phyloP scores from a whole-genome alignment of 1,284 basidiomycete genomes.

The Stereum hirsutum region DNA sequence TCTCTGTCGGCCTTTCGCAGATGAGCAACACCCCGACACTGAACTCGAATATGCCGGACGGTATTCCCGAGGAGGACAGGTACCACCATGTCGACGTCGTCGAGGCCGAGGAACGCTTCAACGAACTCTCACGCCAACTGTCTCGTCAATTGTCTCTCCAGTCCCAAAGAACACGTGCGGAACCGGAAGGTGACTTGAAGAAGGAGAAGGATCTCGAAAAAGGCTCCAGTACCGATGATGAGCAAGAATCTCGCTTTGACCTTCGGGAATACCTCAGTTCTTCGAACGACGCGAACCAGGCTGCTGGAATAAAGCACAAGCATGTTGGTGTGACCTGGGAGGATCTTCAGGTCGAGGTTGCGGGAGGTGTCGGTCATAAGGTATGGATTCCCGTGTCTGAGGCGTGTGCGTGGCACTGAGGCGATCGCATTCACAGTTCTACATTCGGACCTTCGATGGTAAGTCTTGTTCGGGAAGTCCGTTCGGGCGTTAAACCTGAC shows the following conservation, averaged over 20 bases:
- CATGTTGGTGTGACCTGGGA: conserved; percentile 79
- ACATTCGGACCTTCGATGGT: conserved; percentile 58
- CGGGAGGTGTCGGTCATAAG: conserved; percentile 54
- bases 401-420: neutral
- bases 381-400: conserved; percentile 21
- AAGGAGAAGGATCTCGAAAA: conserved; percentile 38
- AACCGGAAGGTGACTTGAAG: conserved; percentile 1
- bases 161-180: conserved; percentile 13
- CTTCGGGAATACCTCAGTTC: conserved; percentile 70
- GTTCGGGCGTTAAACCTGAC: conserved; percentile 4
- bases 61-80: neutral
- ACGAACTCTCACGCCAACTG: conserved; percentile 38
- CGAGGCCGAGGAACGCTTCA: conserved; percentile 43
- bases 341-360: conserved; percentile 61
- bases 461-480: conserved; percentile 13
- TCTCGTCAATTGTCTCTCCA: conserved; percentile 26
- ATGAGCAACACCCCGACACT: conserved; percentile 1
- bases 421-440: conserved; percentile 33
- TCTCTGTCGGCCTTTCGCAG: neutral
- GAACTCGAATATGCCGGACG: neutral
- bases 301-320: conserved; percentile 75
- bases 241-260: conserved; percentile 47
- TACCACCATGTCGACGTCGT: conserved; percentile 30
- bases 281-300: conserved; percentile 56
- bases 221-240: conserved; percentile 18